Evolutionary conservation across 768 basidiomycete species (phyloP).

Genomic region (Leccinellum albellum): DNA sequence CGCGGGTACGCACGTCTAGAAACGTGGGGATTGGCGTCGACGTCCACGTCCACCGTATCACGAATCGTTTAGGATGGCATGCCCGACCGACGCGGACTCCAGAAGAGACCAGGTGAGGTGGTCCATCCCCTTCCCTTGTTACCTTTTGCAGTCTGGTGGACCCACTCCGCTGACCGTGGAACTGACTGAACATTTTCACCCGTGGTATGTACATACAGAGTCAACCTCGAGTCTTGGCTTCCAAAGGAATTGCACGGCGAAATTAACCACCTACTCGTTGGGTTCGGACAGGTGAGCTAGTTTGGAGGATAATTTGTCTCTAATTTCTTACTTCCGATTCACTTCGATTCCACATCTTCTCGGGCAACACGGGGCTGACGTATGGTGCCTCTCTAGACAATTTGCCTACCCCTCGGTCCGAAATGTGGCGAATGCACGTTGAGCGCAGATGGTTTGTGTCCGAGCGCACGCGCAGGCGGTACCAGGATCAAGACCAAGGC

Average conservation of each 20-base stretch:
- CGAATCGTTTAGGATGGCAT: conserved; percentile 93
- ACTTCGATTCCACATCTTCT: not conserved
- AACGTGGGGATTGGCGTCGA: conserved; percentile 94
- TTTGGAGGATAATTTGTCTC: not conserved
- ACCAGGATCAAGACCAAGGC: conserved; percentile 15
- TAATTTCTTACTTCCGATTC: not conserved
- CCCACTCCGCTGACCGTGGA: not conserved
- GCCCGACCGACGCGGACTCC: conserved; percentile 77
- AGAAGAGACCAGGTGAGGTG: conserved; percentile 74
- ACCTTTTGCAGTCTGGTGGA: not conserved
- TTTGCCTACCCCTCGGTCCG: conserved; percentile 65
- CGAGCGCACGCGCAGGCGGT: conserved; percentile 47
- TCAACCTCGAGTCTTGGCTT: conserved; percentile 83
- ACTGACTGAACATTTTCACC: not conserved
- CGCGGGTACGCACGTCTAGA: conserved; percentile 32
- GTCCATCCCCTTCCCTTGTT: not conserved
- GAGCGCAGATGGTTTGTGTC: conserved; percentile 54
- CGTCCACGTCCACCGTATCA: conserved; percentile 93
- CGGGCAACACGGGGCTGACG: not conserved
- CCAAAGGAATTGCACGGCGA: conserved; percentile 68
- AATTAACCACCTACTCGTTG: conserved; percentile 79
- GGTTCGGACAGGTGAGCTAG: conserved; percentile 71
- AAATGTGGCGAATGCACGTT: conserved; percentile 63
- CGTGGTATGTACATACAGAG: conserved; percentile 31
- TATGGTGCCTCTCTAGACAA: conserved; percentile 39